Base-by-base conservation (phyloP, 495 filamentous ascomycete species). In the Lichenothelia convexa region DNA sequence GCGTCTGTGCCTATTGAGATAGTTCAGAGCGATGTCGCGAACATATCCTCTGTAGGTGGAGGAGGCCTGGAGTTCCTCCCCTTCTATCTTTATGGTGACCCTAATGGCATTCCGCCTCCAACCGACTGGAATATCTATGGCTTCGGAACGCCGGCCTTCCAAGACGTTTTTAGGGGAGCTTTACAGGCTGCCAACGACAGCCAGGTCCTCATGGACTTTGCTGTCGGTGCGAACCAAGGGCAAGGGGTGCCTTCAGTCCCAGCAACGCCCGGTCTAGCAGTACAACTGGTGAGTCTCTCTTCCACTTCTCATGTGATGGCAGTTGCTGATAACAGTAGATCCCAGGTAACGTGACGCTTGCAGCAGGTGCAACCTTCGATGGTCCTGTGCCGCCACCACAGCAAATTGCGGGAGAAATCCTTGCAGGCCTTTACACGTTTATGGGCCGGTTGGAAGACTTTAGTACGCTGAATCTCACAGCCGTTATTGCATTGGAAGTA, bases 201-300 rank as follows among this genome's bases (percentile, higher is more conserved):
- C 27, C 59, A 51, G 0, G 32, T 69, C 11, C 30, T 54, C 6
- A 55, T 68, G 43, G 64, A 68, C 38, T 65, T 67, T 48, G 44
- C 63, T 0, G 18, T 68, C 7, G 65, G 67, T 3, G 56, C 67
- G 0, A 62, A 61, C 43, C 57, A 61, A 39, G 65, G 59, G 5
- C 51, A 58, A 27, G 65, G 67, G 30, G 61, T 67, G n/a, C 67
- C 67, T 5, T 54, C 57, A 1, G 30, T 40, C 5, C 13, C 34
- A 11, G 35, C 47, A 13, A 38, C 40, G 3, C 40, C 40, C 6
- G 40, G 40, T 3, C 35, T 43, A 4, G 23, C 40, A 8, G 35
- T 38, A 4, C 16, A 43, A 16, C 21, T 43, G 6, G 17, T 43
- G 4, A 32, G 26, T 24, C 24, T 27, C 24, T n/a, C n/a, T n/a